Base-by-base conservation (phyloP, 2,329 filamentous ascomycete species). In the Cytospora mali region DNA sequence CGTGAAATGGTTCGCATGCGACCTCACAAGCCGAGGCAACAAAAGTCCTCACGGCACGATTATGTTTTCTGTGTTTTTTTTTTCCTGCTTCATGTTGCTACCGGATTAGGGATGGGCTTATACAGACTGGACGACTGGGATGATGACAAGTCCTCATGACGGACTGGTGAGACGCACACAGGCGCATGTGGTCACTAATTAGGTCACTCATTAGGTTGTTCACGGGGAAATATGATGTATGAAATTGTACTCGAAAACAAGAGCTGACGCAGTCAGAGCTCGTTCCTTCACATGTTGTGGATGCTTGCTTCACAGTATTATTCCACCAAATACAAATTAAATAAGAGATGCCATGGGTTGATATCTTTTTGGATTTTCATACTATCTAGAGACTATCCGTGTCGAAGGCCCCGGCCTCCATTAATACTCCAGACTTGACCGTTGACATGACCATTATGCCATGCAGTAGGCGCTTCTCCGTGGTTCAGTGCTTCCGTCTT, bases 141-240 rank as follows among this genome's bases (percentile, higher is more conserved):
- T 18, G 42, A 58, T 14, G 29, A 25, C 9, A 28, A 39, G 58
- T 25, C 59, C 46, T 29, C 6, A 18, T 27, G 18, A 35, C 27
- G 55, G 53, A 29, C 54, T 42, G 61, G 61, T 61, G 61, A 63
- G 51, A 29, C 16, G 52, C 57, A 56, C n/a, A n/a, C n/a, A n/a
- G n/a, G n/a, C n/a, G n/a, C n/a, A n/a, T n/a, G 57, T 35, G 61
- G 57, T 35, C 56, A 48, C 52, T 61, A 56, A 21, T 48, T 63
- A 28, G 61, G 57, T 35, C 56, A 48, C 52, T 61, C 61, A 21
- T 48, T 63, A 28, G 16, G 10, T 49, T 55, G 16, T 62, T 55
- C 49, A 61, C 27, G 53, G 10, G 58, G 33, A 57, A 28, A 52
- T 64, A 29, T 49, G 53, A 21, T 50, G 42, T 57, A 57, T 46